Conservation (phyloP, 345 rosid species). For the Murraya koenigii region DNA sequence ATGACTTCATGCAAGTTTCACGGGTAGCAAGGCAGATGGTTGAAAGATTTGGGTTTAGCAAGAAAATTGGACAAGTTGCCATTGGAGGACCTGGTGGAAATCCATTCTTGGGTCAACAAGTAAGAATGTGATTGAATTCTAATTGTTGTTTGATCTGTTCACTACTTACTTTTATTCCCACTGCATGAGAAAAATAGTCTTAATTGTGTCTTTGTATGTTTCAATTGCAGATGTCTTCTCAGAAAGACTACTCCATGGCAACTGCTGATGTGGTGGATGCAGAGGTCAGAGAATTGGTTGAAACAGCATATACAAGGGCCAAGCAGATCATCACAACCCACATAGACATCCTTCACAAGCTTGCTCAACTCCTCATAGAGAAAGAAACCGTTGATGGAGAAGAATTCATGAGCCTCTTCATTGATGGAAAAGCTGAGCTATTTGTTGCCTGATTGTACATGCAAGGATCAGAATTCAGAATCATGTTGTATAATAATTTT, state of each 20-base stretch:
- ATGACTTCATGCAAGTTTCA: constrained; percentile 97
- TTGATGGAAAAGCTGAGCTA: constrained; percentile 93
- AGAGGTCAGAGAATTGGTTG: constrained; percentile 88
- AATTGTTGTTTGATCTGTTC: background rate
- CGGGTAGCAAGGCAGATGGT: constrained; percentile 99
- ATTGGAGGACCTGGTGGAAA: constrained; percentile 95
- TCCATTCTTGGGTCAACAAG: constrained; percentile 93
- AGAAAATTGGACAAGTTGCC: constrained; percentile 95
- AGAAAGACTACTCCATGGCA: constrained; percentile 98
- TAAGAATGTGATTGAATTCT: constrained; percentile 9
- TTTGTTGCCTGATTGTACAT: constrained; percentile 48
- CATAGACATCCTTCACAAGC: constrained; percentile 76
- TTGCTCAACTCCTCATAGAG: constrained; percentile 86
- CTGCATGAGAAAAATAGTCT: background rate
- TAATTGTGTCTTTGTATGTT: background rate
- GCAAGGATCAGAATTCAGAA: background rate
- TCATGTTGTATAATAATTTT: constrained; percentile 27
- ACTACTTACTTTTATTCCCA: background rate
- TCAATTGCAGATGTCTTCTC: constrained; percentile 72
- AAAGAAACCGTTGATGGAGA: constrained; percentile 97
- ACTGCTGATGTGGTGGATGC: constrained; percentile 92
- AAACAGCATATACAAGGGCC: constrained; percentile 72
- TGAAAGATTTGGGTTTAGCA: constrained; percentile 96
- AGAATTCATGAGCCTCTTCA: constrained; percentile 98
- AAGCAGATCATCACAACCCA: constrained; percentile 68